Evolutionary conservation across 352 stramenopile species (phyloP).

Genomic region (Thalassiosira mediterranea): DNA sequence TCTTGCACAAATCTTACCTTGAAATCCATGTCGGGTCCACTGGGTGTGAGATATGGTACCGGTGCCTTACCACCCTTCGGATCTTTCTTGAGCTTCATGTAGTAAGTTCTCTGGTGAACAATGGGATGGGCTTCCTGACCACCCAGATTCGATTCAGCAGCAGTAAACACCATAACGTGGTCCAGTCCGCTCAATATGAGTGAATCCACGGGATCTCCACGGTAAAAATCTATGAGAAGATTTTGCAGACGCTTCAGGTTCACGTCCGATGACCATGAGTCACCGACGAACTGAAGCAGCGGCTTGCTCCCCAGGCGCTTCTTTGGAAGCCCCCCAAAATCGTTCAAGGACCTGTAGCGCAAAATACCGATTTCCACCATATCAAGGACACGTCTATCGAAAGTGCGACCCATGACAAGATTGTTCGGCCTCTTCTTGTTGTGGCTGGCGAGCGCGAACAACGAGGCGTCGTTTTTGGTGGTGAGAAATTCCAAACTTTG

Average conservation of each 20-base stretch:
- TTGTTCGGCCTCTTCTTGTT: conserved; percentile 99
- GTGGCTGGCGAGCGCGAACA: conserved; percentile 95
- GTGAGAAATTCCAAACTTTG: conserved; percentile 83
- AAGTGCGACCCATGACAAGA: conserved; percentile 95
- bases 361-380: conserved; percentile 97
- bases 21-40: conserved; percentile 83
- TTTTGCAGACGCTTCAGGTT: conserved; percentile 94
- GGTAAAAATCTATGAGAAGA: conserved; percentile 95
- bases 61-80: conserved; percentile 77
- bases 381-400: conserved; percentile 97
- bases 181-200: conserved; percentile 95
- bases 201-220: conserved; percentile 93
- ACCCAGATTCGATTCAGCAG: conserved; percentile 79
- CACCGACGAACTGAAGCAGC: conserved; percentile 93
- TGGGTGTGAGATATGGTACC: conserved; percentile 83
- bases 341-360: conserved; percentile 92
- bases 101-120: conserved; percentile 96
- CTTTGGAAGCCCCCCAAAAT: conserved; percentile 87
- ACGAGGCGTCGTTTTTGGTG: conserved; percentile 96
- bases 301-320: conserved; percentile 92
- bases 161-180: conserved; percentile 97
- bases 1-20: conserved; percentile 59
- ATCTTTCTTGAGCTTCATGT: conserved; percentile 92
- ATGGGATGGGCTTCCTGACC: conserved; percentile 39
- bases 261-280: conserved; percentile 92